Evolutionary conservation across 1,139 yeast genomes (phyloP), one percentile per base, ranked within the genome.

Genomic region (Trichomonascaceae sp.): DNA sequence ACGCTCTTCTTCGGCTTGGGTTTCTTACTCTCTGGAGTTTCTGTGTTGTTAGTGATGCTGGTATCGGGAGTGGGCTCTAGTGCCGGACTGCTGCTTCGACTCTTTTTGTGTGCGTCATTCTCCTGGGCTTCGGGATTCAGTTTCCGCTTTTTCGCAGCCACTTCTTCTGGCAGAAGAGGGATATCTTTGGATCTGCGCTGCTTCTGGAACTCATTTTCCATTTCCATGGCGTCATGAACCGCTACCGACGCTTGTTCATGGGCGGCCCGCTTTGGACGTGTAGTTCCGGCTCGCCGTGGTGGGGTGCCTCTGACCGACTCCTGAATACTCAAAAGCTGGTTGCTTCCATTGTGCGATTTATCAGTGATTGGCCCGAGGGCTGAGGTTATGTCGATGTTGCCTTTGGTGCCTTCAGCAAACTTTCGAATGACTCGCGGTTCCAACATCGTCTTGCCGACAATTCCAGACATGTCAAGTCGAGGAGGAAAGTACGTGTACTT

Each of bases 161-260:
- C 15, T 32, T 40, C 43, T 16, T 34, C 40, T n/a, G 40, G 34
- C 14, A 41, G 26, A n/a, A 38, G 33, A 3, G 38, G 42, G 17
- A 41, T 17, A 9, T 25, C 30, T 11, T 28, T 34, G 13, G 25
- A 32, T 28, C 32, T 38, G 33, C 34, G 27, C 28, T 58, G 62
- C 43, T 69, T 65, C 40, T 74, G 75, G 48, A 69, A 79, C 34
- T 62, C 65, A 45, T 75, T 77, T 40, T 79, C 60, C 35, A 77
- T 77, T 34, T 70, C 69, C 69, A 80, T 77, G 45, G 76, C 71
- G 16, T 67, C 67, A 44, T 76, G 87, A n/a, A 80, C 58, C 49
- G 74, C 75, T 37, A 61, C 60, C 0, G 76, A 74, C 0, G 92
- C 92, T 44, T 70, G 70, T 31, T 68, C 66, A 27, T 77, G 75